Base-by-base conservation (phyloP, 331 rosid species). In the Malus hybrid region DNA sequence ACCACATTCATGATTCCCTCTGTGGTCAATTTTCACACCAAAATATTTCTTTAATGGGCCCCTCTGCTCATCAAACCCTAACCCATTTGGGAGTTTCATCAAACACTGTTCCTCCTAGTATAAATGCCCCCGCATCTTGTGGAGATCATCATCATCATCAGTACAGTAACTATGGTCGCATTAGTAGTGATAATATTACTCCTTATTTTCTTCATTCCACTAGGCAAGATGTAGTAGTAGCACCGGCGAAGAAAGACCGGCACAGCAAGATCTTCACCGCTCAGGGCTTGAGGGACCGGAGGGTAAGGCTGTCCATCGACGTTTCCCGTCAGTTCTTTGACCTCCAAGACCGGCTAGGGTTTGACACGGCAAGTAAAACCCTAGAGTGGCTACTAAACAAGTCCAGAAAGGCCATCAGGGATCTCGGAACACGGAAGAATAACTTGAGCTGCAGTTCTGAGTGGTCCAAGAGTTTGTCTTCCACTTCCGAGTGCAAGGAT, bases 221-320 rank as follows among this genome's bases (percentile, higher is more conserved):
- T 1, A 82, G 84, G 77, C 85, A 86, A n/a, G 76, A 57, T 7
- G 10, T 8, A 19, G 12, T 15, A 60, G 76, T 18, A 39, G 57
- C 28, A 10, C 59, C 64, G 28, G 57, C 13, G 10, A 94, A 88
- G 88, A 94, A 90, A 75, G 96, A 94, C 28, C 80, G 93, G 24
- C 98, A 94, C 85, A 91, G 97, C 85, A 94, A 94, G 93, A 94
- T 94, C 86, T 81, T 78, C 87, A 94, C 98, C 13, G 87, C 98
- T 6, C 98, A 91, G 70, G 98, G 98, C 9, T 71, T 90, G 79
- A 86, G 98, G 36, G 98, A 94, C 62, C 76, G 98, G 8, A 82
- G 98, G 80, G 98, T 94, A 10, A 88, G 98, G 65, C 68, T 94
- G 12, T 94, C 97, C 65, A 88, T 94, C 27, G 92, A 84, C 56